A percentile compares a stretch with the other conserved stretches of the same genome.
These are phyloP conservation scores for Trematosphaeria pertusa DNA, from an alignment of 2,329 filamentous ascomycete species.

Conservation along the genomic window DNA sequence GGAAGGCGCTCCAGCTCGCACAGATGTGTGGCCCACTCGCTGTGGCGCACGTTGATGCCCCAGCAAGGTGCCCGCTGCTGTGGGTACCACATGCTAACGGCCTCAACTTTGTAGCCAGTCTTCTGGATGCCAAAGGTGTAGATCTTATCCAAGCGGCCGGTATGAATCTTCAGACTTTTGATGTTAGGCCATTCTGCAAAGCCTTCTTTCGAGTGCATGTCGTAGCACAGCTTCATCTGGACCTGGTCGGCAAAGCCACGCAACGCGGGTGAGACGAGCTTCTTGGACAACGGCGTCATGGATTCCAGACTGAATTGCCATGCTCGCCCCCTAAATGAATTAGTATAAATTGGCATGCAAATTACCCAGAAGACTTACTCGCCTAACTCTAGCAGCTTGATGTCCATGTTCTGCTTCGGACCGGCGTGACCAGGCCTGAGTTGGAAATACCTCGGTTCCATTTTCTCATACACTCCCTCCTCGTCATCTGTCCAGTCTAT, in stretches of 20 bases:
- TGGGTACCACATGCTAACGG: slow-evolving; percentile 38
- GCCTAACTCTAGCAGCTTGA: slow-evolving; percentile 42
- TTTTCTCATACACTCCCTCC: slow-evolving; percentile 39
- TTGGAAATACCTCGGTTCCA: slow-evolving; percentile 27
- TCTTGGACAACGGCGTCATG: slow-evolving; percentile 22
- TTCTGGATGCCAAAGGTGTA: slow-evolving; percentile 39
- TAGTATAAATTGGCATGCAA: slow-evolving; percentile 6
- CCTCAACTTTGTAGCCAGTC: slow-evolving; percentile 37
- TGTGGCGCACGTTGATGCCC: slow-evolving; percentile 39
- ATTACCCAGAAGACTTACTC: slow-evolving; percentile 25
- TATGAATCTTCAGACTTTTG: slow-evolving; percentile 23
- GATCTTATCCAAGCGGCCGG: slow-evolving; percentile 31
- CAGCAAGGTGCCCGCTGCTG: slow-evolving; percentile 28
- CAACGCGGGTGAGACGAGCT: slow-evolving; percentile 30
- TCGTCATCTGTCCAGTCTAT: slow-evolving; percentile 42
- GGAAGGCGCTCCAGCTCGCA: slow-evolving; percentile 33
- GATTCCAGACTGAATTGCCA: slow-evolving; percentile 43
- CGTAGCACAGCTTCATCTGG: slow-evolving; percentile 22
- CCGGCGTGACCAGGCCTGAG: slow-evolving; percentile 19
- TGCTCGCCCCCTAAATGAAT: slow-evolving; percentile 25
- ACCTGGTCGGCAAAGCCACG: slow-evolving; percentile 30
- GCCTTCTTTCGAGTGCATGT: slow-evolving; percentile 15
- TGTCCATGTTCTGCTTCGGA: slow-evolving; percentile 34
- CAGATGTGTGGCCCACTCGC: slow-evolving; percentile 37
- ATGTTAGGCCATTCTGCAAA: slow-evolving; percentile 30